Percentiles rank a stretch among this genome's conserved stretches.
Evolutionary conservation across 2,329 filamentous ascomycete species (phyloP).

Genomic region (Microsporum audouinii): DNA sequence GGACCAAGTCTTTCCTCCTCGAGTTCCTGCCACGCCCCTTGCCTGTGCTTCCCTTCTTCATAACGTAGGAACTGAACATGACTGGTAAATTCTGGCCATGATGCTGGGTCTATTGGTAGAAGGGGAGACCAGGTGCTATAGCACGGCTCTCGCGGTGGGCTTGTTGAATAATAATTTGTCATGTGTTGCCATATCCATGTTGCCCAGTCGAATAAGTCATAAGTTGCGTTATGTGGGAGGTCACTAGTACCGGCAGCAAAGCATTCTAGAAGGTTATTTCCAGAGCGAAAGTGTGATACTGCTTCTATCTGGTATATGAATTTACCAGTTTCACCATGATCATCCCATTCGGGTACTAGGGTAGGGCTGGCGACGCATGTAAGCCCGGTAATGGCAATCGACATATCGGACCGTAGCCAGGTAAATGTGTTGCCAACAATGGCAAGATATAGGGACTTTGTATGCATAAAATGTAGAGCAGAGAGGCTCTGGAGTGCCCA

Average conservation of each 20-base stretch:
- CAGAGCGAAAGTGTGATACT: background rate
- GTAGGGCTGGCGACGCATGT: background rate
- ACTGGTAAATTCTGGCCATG: background rate
- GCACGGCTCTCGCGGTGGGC: background rate
- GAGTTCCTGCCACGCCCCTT: background rate
- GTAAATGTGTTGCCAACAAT: background rate
- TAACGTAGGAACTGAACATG: background rate
- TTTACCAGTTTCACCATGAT: background rate
- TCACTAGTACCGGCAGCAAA: background rate
- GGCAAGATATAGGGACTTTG: background rate
- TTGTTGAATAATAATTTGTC: slow-evolving; percentile 3
- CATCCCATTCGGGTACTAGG: background rate
- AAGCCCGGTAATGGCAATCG: slow-evolving; percentile 1
- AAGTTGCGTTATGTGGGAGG: background rate
- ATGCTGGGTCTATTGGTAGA: slow-evolving; percentile 1
- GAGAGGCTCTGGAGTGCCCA: slow-evolving; percentile 8
- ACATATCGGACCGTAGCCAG: slow-evolving; percentile 5
- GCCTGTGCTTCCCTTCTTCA: background rate
- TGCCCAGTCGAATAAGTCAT: slow-evolving; percentile 6
- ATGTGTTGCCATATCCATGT: slow-evolving; percentile 7
- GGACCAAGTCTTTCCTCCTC: slow-evolving; percentile 5
- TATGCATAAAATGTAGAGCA: slow-evolving; percentile 4
- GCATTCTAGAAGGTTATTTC: background rate
- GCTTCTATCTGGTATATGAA: background rate
- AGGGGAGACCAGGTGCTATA: background rate